Evolutionary conservation across 2,329 filamentous ascomycete species (phyloP).

Genomic region (Ophiosphaerella narmari): DNA sequence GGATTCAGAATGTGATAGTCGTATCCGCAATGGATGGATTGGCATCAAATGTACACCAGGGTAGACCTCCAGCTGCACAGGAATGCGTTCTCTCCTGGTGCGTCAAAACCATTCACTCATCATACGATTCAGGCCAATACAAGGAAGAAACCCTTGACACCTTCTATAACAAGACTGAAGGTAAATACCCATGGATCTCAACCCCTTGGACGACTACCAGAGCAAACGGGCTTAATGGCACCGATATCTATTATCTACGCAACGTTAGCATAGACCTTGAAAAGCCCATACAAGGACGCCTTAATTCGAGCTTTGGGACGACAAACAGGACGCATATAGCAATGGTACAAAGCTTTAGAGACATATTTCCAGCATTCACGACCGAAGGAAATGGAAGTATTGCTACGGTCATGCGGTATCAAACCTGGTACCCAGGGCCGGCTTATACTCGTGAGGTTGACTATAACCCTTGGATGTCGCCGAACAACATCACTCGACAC

Average conservation of each 20-base stretch:
- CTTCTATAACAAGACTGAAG: slow-evolving; percentile 12
- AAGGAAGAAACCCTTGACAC: slow-evolving; percentile 12
- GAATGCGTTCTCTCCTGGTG: slow-evolving; percentile 34
- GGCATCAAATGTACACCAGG: slow-evolving; percentile 5
- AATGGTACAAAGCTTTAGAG: slow-evolving; percentile 3
- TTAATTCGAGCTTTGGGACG: slow-evolving; percentile 5
- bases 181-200: slow-evolving; percentile 12
- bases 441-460: background rate
- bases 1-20: slow-evolving; percentile 12
- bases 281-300: background rate
- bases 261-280: slow-evolving; percentile 9
- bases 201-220: background rate
- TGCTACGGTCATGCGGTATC: background rate
- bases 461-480: slow-evolving; percentile 14
- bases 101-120: slow-evolving; percentile 24
- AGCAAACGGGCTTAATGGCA: background rate
- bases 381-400: slow-evolving; percentile 2
- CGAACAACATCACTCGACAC: slow-evolving; percentile 26
- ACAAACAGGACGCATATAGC: slow-evolving; percentile 3
- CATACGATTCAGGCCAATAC: slow-evolving; percentile 18
- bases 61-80: slow-evolving; percentile 11
- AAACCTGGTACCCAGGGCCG: background rate
- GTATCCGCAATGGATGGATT: slow-evolving; percentile 3
- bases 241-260: slow-evolving; percentile 2
- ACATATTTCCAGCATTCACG: slow-evolving; percentile 17